These are phyloP conservation scores for Peronospora farinosa DNA, from an alignment of 352 stramenopile species.

Conservation along the genomic window DNA sequence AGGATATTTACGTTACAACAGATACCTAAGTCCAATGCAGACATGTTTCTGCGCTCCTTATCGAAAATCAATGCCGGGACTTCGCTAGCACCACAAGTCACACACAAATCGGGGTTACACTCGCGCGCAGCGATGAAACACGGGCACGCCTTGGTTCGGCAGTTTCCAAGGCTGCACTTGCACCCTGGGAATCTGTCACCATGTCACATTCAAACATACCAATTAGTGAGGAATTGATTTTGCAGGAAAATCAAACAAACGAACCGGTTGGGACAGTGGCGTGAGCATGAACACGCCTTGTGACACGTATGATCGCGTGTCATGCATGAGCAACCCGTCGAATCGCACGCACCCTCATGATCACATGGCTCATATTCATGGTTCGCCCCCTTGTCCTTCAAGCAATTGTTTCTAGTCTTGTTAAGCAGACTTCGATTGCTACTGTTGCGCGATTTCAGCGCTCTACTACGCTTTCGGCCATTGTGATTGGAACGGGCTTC, in stretches of 20 bases:
- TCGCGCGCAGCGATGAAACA: constrained; percentile 56
- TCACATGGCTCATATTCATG: constrained; percentile 79
- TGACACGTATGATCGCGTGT: constrained; percentile 72
- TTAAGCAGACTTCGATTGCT: constrained; percentile 64
- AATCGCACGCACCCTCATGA: constrained; percentile 59
- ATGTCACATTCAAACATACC: constrained; percentile 3
- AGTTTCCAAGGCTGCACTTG: constrained; percentile 50
- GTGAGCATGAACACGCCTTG: constrained; percentile 78
- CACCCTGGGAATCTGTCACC: constrained; percentile 42
- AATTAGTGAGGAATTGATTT: constrained; percentile 2
- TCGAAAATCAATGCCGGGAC: constrained; percentile 37
- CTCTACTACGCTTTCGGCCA: constrained; percentile 37
- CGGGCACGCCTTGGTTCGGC: constrained; percentile 52
- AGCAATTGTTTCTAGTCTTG: constrained; percentile 51
- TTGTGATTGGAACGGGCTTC: constrained; percentile 34
- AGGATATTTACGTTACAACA: constrained; percentile 67
- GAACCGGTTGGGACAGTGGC: constrained; percentile 64
- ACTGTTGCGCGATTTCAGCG: constrained; percentile 29
- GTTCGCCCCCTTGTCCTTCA: constrained; percentile 55
- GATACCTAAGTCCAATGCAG: constrained; percentile 45
- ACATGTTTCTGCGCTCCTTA: constrained; percentile 31
- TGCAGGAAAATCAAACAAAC: constrained; percentile 1
- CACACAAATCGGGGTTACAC: constrained; percentile 53
- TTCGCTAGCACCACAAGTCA: constrained; percentile 56
- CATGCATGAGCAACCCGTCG: constrained; percentile 61